phyloP scores from a whole-genome alignment of 179 eudicot genomes.

The Dionaea muscipula region DNA sequence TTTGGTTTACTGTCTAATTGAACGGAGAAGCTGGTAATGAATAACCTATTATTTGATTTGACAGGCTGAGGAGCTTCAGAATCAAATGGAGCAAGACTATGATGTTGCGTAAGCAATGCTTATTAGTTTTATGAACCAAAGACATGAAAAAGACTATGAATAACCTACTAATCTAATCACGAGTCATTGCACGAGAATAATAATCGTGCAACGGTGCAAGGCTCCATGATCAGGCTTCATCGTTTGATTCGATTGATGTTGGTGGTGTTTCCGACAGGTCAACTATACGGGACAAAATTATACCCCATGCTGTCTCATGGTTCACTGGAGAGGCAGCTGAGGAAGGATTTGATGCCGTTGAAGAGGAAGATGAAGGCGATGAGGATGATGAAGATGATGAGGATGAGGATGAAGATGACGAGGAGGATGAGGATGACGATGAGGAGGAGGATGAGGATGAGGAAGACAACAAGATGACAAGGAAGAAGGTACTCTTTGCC shows the following conservation, averaged over 20 bases:
- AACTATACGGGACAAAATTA: conserved; percentile 74
- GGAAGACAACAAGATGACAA: conserved; percentile 16
- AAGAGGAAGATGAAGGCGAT: conserved; percentile 32
- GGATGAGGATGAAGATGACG: conserved; percentile 41
- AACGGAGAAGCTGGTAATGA: no score
- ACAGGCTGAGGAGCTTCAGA: conserved; percentile 91
- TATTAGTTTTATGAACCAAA: no score
- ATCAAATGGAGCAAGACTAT: conserved; percentile 78
- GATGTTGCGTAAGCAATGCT: conserved; percentile 89
- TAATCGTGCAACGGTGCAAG: neutral
- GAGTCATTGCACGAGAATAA: no score
- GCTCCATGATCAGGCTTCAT: no score
- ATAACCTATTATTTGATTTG: neutral
- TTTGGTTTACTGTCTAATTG: no score
- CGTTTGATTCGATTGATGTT: no score
- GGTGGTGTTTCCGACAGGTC: conserved; percentile 37
- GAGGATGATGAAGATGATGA: conserved; percentile 49
- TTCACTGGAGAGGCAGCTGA: conserved; percentile 85
- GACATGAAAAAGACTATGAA: no score
- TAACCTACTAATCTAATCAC: no score
- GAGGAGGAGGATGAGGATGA: conserved; percentile 47
- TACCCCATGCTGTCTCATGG: conserved; percentile 97
- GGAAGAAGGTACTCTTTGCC: conserved; percentile 17
- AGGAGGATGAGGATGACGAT: conserved; percentile 33
- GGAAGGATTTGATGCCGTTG: conserved; percentile 63